These are phyloP conservation scores for Schizonepeta tenuifolia DNA, from an alignment of 257 asterid species.

Conservation along the genomic window DNA sequence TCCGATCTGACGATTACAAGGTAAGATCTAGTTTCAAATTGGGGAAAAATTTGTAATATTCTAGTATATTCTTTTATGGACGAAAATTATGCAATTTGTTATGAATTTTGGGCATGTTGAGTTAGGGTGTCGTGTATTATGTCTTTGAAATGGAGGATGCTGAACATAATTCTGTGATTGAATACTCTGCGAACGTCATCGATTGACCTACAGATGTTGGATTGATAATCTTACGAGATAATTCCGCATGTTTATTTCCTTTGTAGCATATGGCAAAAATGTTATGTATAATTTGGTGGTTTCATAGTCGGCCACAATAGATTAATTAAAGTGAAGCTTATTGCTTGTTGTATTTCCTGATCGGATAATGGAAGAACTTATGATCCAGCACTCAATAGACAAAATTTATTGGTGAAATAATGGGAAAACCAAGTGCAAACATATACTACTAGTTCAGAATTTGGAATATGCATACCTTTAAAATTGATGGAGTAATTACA, in stretches of 20 bases:
- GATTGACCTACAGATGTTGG: not conserved
- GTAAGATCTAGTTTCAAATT: conserved; percentile 23
- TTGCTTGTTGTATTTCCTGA: conserved; percentile 5
- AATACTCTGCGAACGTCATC: not conserved
- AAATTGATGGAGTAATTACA: no score
- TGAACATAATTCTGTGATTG: conserved; percentile 20
- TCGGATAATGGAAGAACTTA: not conserved
- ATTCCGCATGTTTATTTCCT: not conserved
- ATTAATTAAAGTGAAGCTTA: no score
- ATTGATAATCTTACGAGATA: no score
- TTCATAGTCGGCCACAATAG: no score
- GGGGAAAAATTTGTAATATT: conserved; percentile 29
- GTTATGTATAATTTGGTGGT: not conserved
- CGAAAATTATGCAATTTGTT: not conserved
- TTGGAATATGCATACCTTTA: no score
- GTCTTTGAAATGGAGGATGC: conserved; percentile 12
- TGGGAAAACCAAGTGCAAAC: no score
- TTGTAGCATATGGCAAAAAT: not conserved
- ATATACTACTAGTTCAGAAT: no score
- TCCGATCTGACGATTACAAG: conserved; percentile 34
- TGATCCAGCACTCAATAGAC: no score
- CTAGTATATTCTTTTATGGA: conserved; percentile 27
- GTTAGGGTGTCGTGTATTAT: conserved; percentile 20
- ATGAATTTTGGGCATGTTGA: conserved; percentile 23
- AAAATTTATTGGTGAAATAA: no score